These are phyloP conservation scores for Orobanche coerulescens DNA, from an alignment of 257 asterid genomes.

Conservation along the genomic window DNA sequence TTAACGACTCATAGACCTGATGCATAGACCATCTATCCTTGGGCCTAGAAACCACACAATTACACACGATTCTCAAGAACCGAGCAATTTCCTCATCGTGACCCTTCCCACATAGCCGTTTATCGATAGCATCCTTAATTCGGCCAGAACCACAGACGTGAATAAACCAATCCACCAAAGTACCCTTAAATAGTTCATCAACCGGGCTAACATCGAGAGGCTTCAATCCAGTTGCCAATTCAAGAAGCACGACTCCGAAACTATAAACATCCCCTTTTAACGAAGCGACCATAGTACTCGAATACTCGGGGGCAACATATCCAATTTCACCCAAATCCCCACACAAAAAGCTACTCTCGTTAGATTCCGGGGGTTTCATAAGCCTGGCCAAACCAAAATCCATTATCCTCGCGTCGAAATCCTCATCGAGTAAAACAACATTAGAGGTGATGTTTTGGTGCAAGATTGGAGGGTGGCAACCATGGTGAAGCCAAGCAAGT, in stretches of 20 bases:
- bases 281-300: slow-evolving; percentile 64
- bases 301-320: slow-evolving; percentile 72
- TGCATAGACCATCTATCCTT: slow-evolving; percentile 62
- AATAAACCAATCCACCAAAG: slow-evolving; percentile 55
- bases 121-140: slow-evolving; percentile 44
- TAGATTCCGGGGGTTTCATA: slow-evolving; percentile 42
- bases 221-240: slow-evolving; percentile 50
- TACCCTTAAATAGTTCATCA: slow-evolving; percentile 48
- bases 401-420: slow-evolving; percentile 52
- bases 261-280: slow-evolving; percentile 70
- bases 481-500: slow-evolving; percentile 71
- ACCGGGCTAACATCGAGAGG: slow-evolving; percentile 42
- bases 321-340: slow-evolving; percentile 81
- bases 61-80: slow-evolving; percentile 44
- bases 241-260: slow-evolving; percentile 75
- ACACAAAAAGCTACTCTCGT: slow-evolving; percentile 41
- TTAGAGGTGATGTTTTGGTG: slow-evolving; percentile 56
- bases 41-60: slow-evolving; percentile 48
- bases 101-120: slow-evolving; percentile 34
- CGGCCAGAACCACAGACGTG: slow-evolving; percentile 32
- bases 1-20: slow-evolving; percentile 44
- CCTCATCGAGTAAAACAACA: slow-evolving; percentile 54
- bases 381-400: slow-evolving; percentile 69
- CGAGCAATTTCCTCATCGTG: slow-evolving; percentile 42
- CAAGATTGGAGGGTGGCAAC: slow-evolving; percentile 54